phyloP scores from a whole-genome alignment of 139 green algal species.

The Micractinium conductrix region DNA sequence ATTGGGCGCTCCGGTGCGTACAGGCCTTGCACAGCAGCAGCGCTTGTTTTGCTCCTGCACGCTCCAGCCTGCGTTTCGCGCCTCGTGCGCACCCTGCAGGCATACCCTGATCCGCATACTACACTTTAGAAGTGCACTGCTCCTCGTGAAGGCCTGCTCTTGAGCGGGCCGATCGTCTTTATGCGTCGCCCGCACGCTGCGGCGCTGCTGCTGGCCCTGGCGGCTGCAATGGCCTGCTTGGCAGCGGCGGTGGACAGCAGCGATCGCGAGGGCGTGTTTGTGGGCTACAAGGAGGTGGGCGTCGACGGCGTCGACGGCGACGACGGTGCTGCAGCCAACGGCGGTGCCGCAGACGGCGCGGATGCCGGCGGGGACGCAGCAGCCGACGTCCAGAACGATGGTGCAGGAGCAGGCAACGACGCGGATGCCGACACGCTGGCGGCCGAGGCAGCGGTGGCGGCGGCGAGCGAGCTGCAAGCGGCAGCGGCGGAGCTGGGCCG shows the following conservation, averaged over 20 bases:
- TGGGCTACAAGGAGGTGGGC: conserved; percentile 13
- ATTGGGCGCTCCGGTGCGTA: too few species aligned
- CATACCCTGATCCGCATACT: too few species aligned
- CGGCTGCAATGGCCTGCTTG: neutral
- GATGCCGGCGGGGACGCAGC: neutral
- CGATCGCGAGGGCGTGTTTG: neutral
- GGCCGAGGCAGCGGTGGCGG: neutral
- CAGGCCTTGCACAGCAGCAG: too few species aligned
- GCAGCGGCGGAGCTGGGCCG: neutral
- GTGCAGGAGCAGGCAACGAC: too few species aligned
- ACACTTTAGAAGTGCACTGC: too few species aligned
- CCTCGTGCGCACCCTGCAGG: too few species aligned
- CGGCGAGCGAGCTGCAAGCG: neutral
- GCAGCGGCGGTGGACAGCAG: neutral
- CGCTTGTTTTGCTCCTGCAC: too few species aligned
- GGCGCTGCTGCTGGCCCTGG: neutral
- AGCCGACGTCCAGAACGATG: neutral
- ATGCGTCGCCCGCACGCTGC: neutral
- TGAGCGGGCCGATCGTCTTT: neutral
- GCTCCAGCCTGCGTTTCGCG: too few species aligned
- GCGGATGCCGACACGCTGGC: neutral
- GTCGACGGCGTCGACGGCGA: neutral
- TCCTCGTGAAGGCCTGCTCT: too few species aligned
- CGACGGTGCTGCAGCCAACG: neutral
- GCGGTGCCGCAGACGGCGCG: neutral